phyloP scores from a whole-genome alignment of 305 asterid species.

The Striga hermonthica region DNA sequence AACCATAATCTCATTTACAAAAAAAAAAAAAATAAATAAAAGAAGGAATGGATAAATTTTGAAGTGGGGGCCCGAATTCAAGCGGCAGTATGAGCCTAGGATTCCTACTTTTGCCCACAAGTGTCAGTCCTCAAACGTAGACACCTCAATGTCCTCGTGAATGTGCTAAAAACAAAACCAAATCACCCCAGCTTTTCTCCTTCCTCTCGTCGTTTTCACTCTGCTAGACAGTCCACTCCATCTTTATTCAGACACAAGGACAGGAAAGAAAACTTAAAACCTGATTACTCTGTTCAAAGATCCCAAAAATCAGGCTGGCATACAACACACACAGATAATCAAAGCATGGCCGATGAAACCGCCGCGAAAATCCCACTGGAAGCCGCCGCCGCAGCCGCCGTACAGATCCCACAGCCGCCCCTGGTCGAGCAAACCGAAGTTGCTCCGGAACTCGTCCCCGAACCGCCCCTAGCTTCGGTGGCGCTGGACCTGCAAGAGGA shows the following conservation, averaged over 20 bases:
- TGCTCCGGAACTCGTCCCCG: constrained; percentile 25
- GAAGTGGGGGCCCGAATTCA: no score
- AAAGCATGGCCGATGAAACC: background rate
- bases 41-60: no score
- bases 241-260: background rate
- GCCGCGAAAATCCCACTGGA: background rate
- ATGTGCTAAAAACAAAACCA: no score
- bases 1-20: no score
- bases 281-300: background rate
- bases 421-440: constrained; percentile 4
- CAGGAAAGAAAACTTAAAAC: background rate
- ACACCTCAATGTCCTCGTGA: no score
- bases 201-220: background rate
- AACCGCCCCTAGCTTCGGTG: constrained; percentile 47
- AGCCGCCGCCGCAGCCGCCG: constrained; percentile 23
- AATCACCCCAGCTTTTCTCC: background rate
- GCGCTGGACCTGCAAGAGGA: constrained; percentile 32
- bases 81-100: no score
- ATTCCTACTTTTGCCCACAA: no score
- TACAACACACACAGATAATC: background rate
- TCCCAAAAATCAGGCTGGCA: background rate
- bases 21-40: no score
- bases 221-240: background rate
- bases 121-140: no score
- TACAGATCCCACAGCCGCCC: background rate